Percentiles rank a stretch among this genome's conserved stretches.
phyloP scores from a whole-genome alignment of 768 basidiomycete species.

The Amylocystis lapponica region DNA sequence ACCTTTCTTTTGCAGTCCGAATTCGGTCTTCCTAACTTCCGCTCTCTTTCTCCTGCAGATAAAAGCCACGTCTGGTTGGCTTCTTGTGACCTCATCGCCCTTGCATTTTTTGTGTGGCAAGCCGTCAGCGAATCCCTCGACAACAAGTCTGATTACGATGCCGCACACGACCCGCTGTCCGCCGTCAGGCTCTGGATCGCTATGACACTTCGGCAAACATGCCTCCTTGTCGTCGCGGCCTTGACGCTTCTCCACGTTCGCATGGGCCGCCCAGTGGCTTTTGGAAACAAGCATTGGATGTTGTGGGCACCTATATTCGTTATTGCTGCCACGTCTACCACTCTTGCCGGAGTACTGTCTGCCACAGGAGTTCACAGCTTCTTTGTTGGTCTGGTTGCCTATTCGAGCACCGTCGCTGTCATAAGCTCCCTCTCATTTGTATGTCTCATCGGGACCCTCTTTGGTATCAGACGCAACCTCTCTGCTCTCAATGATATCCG shows the following conservation, averaged over 20 bases:
- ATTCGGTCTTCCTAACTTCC: slow-evolving; percentile 68
- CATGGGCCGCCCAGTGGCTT: slow-evolving; percentile 62
- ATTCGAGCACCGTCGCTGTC: slow-evolving; percentile 46
- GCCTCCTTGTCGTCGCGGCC: slow-evolving; percentile 53
- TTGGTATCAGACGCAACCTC: slow-evolving; percentile 63
- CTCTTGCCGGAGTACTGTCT: slow-evolving; percentile 52
- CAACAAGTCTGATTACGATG: slow-evolving; percentile 37
- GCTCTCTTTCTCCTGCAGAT: slow-evolving; percentile 59
- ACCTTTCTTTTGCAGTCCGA: slow-evolving; percentile 46
- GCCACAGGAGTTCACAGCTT: slow-evolving; percentile 46
- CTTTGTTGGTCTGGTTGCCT: slow-evolving; percentile 57
- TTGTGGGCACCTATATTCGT: slow-evolving; percentile 61
- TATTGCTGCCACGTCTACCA: slow-evolving; percentile 50
- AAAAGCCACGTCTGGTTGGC: slow-evolving; percentile 74
- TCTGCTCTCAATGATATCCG: slow-evolving; percentile 43
- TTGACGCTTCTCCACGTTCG: slow-evolving; percentile 68
- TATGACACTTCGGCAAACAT: slow-evolving; percentile 61
- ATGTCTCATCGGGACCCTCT: slow-evolving; percentile 56
- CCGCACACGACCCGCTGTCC: slow-evolving; percentile 45
- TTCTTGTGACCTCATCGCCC: slow-evolving; percentile 55
- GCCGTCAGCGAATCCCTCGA: slow-evolving; percentile 45
- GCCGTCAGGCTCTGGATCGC: slow-evolving; percentile 65
- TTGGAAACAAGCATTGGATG: slow-evolving; percentile 69
- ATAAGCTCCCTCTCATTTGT: slow-evolving; percentile 49
- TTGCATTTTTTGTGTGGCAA: slow-evolving; percentile 65